phyloP scores from a whole-genome alignment of 345 rosid species.

The Pugionium cornutum region DNA sequence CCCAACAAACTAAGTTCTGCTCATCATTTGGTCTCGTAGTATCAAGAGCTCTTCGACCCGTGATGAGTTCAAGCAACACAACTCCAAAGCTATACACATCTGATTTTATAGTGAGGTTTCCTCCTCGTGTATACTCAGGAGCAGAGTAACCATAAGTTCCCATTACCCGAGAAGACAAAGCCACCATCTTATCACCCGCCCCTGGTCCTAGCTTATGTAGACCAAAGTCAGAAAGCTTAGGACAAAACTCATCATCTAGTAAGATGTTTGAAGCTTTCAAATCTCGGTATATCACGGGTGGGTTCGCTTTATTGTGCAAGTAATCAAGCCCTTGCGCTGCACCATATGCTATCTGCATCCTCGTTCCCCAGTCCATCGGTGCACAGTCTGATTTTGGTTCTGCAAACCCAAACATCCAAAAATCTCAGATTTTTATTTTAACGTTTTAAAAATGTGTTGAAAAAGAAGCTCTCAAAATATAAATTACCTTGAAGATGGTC shows the following conservation, averaged over 20 bases:
- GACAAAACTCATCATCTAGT: constrained; percentile 48
- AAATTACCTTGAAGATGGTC: constrained; percentile 56
- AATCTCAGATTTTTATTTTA: neutral
- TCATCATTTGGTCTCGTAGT: constrained; percentile 61
- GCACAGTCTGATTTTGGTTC: constrained; percentile 31
- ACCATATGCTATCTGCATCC: constrained; percentile 65
- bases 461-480: neutral
- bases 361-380: constrained; percentile 58
- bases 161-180: constrained; percentile 52
- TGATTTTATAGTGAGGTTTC: constrained; percentile 55
- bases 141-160: constrained; percentile 81
- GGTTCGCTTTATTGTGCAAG: constrained; percentile 56
- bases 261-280: constrained; percentile 66
- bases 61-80: constrained; percentile 68
- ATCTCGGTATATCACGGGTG: constrained; percentile 62
- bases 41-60: constrained; percentile 71
- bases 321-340: constrained; percentile 71
- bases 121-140: constrained; percentile 68
- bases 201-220: constrained; percentile 55
- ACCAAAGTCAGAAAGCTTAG: constrained; percentile 71
- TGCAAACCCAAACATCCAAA: constrained; percentile 30
- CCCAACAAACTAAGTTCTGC: constrained; percentile 59
- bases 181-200: constrained; percentile 45
- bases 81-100: constrained; percentile 87
- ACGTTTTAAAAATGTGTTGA: neutral